A percentile compares a stretch with the other conserved stretches of the same genome.
Conservation (phyloP, 352 stramenopile species). For the Thalassiosira mediterranea region DNA sequence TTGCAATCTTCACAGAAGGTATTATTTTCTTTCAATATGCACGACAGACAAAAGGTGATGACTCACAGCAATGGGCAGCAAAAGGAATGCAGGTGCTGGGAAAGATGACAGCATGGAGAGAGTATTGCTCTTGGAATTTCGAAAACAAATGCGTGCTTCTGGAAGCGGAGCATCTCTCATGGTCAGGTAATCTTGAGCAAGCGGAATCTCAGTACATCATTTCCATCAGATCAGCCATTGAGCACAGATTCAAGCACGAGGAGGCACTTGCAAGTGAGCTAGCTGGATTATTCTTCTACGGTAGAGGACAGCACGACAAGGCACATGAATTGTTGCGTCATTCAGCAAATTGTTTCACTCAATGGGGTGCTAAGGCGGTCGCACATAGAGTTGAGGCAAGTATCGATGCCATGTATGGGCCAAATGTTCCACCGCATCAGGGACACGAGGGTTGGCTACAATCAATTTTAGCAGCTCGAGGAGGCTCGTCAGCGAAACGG, state of each 20-base stretch:
- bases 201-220: slow-evolving; percentile 15
- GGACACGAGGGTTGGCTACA: no score
- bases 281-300: slow-evolving; percentile 17
- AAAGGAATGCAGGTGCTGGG: slow-evolving; percentile 9
- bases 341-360: slow-evolving; percentile 5
- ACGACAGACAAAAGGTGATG: background rate
- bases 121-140: slow-evolving; percentile 47
- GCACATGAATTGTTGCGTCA: slow-evolving; percentile 2
- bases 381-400: slow-evolving; percentile 7
- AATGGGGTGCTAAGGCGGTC: slow-evolving; percentile 24
- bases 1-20: background rate
- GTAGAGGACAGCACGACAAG: background rate
- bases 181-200: slow-evolving; percentile 12
- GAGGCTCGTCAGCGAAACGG: no score
- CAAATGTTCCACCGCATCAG: no score
- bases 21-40: background rate
- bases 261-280: slow-evolving; percentile 25
- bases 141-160: slow-evolving; percentile 46
- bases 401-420: no score
- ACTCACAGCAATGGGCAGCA: background rate
- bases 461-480: no score
- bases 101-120: slow-evolving; percentile 18
- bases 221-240: slow-evolving; percentile 10
- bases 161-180: slow-evolving; percentile 34
- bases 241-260: slow-evolving; percentile 28